Evolutionary conservation across 2,329 filamentous ascomycete species (phyloP).

Genomic region (Trichocomaceae sp.): DNA sequence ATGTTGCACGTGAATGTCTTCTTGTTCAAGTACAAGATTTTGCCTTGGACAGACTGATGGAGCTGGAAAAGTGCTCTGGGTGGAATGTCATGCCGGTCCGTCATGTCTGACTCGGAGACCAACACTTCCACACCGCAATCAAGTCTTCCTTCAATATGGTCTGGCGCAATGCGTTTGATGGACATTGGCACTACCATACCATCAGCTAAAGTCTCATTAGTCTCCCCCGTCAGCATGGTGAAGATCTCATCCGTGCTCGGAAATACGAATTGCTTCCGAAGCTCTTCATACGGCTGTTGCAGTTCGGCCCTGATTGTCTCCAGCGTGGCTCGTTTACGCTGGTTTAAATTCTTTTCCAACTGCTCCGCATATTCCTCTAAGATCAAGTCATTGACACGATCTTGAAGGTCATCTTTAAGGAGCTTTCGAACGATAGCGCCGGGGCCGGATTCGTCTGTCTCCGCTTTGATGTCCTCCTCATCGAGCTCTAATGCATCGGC

Average conservation of each 20-base stretch:
- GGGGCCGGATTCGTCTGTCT: slow-evolving; percentile 81
- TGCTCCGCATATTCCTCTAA: slow-evolving; percentile 96
- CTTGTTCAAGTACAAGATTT: slow-evolving; percentile 79
- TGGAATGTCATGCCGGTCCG: slow-evolving; percentile 59
- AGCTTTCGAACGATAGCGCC: slow-evolving; percentile 90
- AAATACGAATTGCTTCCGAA: slow-evolving; percentile 70
- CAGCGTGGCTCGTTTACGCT: slow-evolving; percentile 88
- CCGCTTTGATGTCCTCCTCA: slow-evolving; percentile 94
- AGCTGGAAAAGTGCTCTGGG: slow-evolving; percentile 67
- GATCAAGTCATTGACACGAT: slow-evolving; percentile 92
- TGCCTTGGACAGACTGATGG: slow-evolving; percentile 81
- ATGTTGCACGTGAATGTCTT: slow-evolving; percentile 78
- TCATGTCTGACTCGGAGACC: slow-evolving; percentile 75
- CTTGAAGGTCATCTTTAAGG: slow-evolving; percentile 88
- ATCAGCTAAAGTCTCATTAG: slow-evolving; percentile 69
- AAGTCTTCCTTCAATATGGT: slow-evolving; percentile 87
- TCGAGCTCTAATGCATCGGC: slow-evolving; percentile 94
- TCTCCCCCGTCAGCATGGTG: slow-evolving; percentile 95
- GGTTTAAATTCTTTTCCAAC: slow-evolving; percentile 84
- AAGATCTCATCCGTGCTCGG: slow-evolving; percentile 75
- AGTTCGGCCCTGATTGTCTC: slow-evolving; percentile 94
- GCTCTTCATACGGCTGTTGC: slow-evolving; percentile 86
- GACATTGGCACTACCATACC: slow-evolving; percentile 91
- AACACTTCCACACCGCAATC: slow-evolving; percentile 92
- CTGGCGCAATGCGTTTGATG: slow-evolving; percentile 79